Base-by-base conservation (phyloP, 495 filamentous ascomycete species). In the Gamarada debralockiae region DNA sequence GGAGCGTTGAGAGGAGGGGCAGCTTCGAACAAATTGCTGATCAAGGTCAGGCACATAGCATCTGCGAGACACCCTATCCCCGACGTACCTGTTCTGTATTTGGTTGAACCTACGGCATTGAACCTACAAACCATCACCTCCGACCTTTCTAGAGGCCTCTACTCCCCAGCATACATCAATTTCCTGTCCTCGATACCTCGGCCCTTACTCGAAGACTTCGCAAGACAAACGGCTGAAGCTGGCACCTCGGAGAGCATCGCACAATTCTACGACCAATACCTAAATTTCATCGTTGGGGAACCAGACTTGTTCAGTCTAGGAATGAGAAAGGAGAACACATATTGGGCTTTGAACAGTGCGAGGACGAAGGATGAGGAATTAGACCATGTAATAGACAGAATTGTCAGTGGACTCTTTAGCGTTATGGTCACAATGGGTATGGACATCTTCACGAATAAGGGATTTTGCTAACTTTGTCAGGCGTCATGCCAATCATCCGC, bases 211-310 rank as follows among this genome's bases (percentile, higher is more conserved):
- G 95, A 99, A 74, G 92, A 97, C 56, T 97, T 97, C 65, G 95
- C 92, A 7, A 78, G 85, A 15, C 82, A 95, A 64, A 92, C 93
- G 31, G 95, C 89, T 1, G 69, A 86, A 18, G 83, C 87, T 17
- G 87, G 84, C 12, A 93, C 90, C 2, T 81, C 90, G 2, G 92
- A 97, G 58, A 82, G 85, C 56, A 87, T 99, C 47, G 82, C 90
- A 14, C 92, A 96, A 61, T 83, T 99, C 29, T 99, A 85, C 61
- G 95, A 99, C 65, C 95, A 99, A 64, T 97, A 97, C 54, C 78
- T 99, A 34, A 99, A 99, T 65, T 99, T 97, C 65, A 87, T 97
- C 50, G 92, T 97, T 41, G 86, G 84, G 14, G 95, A 99, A 69
- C 92, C 93, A 1, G 93, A 97, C 67, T 75, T 97, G 0, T 99